phyloP scores from a whole-genome alignment of 495 filamentous ascomycete genomes.

The Hypoxylon intermedium region DNA sequence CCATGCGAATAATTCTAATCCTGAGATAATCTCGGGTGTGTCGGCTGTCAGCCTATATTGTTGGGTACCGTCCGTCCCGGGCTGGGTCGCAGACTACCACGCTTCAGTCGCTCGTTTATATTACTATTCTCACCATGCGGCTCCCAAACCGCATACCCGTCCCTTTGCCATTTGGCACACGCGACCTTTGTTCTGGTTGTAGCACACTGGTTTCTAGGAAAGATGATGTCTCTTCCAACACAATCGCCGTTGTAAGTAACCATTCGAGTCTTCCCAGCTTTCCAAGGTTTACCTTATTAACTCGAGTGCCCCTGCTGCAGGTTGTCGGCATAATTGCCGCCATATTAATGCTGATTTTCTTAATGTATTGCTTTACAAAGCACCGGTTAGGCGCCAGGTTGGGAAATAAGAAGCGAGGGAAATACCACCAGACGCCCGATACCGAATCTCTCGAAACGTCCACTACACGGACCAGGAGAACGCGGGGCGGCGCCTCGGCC shows the following conservation, averaged over 20 bases:
- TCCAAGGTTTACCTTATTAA: not conserved
- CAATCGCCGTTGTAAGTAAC: slow-evolving; percentile 33
- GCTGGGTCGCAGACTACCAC: slow-evolving; percentile 12
- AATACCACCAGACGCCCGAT: slow-evolving; percentile 27
- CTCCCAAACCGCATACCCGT: slow-evolving; percentile 31
- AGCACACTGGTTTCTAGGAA: slow-evolving; percentile 10
- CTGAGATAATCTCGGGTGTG: slow-evolving; percentile 21
- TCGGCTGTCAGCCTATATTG: slow-evolving; percentile 12
- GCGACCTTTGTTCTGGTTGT: not conserved
- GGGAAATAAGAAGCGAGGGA: slow-evolving; percentile 22
- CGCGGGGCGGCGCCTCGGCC: slow-evolving; percentile 10
- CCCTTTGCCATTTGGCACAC: slow-evolving; percentile 2
- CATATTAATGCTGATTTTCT: slow-evolving; percentile 23
- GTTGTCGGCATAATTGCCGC: slow-evolving; percentile 33
- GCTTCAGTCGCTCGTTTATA: slow-evolving; percentile 35
- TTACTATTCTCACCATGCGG: slow-evolving; percentile 15
- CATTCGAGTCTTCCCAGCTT: not conserved
- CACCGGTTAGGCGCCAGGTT: slow-evolving; percentile 7
- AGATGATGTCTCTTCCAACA: slow-evolving; percentile 8
- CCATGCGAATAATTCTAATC: slow-evolving; percentile 28
- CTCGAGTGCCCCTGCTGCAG: slow-evolving; percentile 5
- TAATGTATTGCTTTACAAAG: slow-evolving; percentile 28
- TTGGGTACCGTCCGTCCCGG: slow-evolving; percentile 15
- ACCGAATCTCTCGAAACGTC: slow-evolving; percentile 35
- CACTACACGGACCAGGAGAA: slow-evolving; percentile 12